Base-by-base conservation (phyloP, 2,329 filamentous ascomycete species). In the Pseudogymnoascus sp. region DNA sequence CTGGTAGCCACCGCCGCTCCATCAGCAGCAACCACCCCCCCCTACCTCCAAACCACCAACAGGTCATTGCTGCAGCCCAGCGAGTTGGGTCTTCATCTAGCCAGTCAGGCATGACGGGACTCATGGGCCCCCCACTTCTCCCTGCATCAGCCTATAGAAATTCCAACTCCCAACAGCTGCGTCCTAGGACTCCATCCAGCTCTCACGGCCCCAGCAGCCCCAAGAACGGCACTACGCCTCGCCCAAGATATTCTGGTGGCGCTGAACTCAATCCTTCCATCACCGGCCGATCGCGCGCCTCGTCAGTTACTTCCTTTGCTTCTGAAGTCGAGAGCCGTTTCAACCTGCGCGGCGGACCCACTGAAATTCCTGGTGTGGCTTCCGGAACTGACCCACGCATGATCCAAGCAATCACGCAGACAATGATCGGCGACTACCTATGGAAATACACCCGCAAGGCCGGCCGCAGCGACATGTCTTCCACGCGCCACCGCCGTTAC, bases 401-500 rank as follows among this genome's bases (percentile, higher is more conserved):
- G 92, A 97, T 99, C 68, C 92, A 97, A 77, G 94, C 94, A 58
- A 97, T 99, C 66, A 99, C 94, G 1, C 93, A 99, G 75, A 97
- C 94, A 15, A 99, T 99, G 94, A 97, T 99, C 71, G 94, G 94
- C 61, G 94, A 99, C 74, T 97, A 93, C 74, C 80, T 99, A 40
- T 99, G 94, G 94, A 99, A 99, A 74, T 99, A 99, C 75, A 99
- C 94, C 0, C 88, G 94, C 69, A 96, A 94, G 77, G 82, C 92
- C 63, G 92, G 92, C n/a, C 87, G 93, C 24, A 89, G 86, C 61
- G 89, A 92, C 65, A 85, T 96, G 75, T 97, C 92, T 0, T 88
- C 87, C 68, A 96, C 92, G 61, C 85, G 94, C 60, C 94, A 99
- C 74, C 85, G 90, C 64, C 87, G 94, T 33, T 99, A 97, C 80